Base-by-base conservation (phyloP, 2,329 filamentous ascomycete species). In the Mollisia scopiformis region DNA sequence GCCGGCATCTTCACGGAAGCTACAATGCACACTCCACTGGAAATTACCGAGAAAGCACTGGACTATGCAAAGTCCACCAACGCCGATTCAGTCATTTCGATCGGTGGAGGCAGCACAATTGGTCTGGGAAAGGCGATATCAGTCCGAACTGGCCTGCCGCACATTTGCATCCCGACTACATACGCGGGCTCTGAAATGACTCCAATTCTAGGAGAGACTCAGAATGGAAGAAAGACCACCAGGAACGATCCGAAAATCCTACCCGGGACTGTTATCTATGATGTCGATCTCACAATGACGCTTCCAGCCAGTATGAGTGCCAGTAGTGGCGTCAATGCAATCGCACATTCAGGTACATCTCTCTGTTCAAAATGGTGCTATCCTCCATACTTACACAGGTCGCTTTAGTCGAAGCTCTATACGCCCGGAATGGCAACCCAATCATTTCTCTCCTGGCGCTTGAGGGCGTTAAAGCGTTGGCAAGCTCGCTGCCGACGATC, bases 111-210 rank as follows among this genome's bases (percentile, higher is more conserved):
- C 28, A 86, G 83, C 57, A 87, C 85, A 0, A 84, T 84, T 55
- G 86, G 86, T 0, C 74, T 89, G n/a, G 84, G 84, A 4, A 86
- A 87, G 66, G 84, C 83, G 1, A 79, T 86, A 62, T 79, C 78
- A 50, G 74, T 82, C 51, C 78, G 61, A 16, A 62, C 82, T 33
- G 78, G 77, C 0, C 75, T 86, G 33, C 82, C 82, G 21, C 84
- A 87, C 68, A 80, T 87, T 46, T 85, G 82, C 66, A 82, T 87
- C 52, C 83, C 84, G n/a, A 87, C 84, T 2, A 86, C 84, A 0
- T 87, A 87, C 68, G 81, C 84, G 5, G 84, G 84, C 3, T 84
- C 82, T 62, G 87, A 89, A 69, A 86, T 89, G 80, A 88, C 86
- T 2, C 83, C 86, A 0, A 87, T 88, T 50, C 74, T 89, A 13